Percentiles rank a stretch among this genome's conserved stretches.
phyloP scores from a whole-genome alignment of 179 eudicot species.

The Pouteria campechiana region DNA sequence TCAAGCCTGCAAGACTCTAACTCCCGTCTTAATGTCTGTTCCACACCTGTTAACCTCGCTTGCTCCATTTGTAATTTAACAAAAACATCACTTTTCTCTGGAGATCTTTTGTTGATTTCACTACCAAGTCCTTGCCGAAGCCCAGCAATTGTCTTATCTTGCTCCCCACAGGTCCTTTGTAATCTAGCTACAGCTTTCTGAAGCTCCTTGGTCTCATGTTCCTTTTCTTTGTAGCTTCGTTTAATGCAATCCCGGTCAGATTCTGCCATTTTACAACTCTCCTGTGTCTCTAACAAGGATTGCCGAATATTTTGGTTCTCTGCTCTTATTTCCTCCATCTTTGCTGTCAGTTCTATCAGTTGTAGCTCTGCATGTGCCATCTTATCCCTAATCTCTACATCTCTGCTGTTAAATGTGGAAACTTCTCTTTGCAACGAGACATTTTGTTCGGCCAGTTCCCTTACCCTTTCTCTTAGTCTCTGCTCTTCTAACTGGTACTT shows the following conservation, averaged over 20 bases:
- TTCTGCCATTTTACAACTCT: slow-evolving; percentile 40
- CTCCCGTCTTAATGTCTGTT: slow-evolving; percentile 70
- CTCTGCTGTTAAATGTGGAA: slow-evolving; percentile 49
- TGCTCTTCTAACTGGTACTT: slow-evolving; percentile 70
- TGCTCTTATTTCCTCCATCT: slow-evolving; percentile 36
- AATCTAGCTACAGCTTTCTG: slow-evolving; percentile 48
- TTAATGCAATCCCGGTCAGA: slow-evolving; percentile 40
- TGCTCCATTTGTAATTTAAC: slow-evolving; percentile 69
- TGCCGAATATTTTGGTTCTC: slow-evolving; percentile 53
- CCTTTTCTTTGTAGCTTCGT: slow-evolving; percentile 50
- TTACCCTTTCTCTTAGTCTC: slow-evolving; percentile 76
- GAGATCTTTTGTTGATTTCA: slow-evolving; percentile 29
- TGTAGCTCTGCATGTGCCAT: slow-evolving; percentile 36
- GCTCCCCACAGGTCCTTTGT: slow-evolving; percentile 62
- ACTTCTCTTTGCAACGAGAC: slow-evolving; percentile 85
- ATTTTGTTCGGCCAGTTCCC: slow-evolving; percentile 94
- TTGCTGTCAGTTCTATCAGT: slow-evolving; percentile 36
- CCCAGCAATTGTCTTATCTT: slow-evolving; percentile 78
- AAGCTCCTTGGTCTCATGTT: slow-evolving; percentile 72
- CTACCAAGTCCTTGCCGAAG: slow-evolving; percentile 47
- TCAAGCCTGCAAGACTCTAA: slow-evolving; percentile 54
- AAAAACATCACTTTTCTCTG: slow-evolving; percentile 37
- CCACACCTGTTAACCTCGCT: slow-evolving; percentile 68
- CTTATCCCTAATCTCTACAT: slow-evolving; percentile 28
- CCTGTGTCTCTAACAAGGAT: slow-evolving; percentile 35